These are phyloP conservation scores for Agapanthus africanus DNA, from an alignment of 106 monocot species.

Conservation along the genomic window DNA sequence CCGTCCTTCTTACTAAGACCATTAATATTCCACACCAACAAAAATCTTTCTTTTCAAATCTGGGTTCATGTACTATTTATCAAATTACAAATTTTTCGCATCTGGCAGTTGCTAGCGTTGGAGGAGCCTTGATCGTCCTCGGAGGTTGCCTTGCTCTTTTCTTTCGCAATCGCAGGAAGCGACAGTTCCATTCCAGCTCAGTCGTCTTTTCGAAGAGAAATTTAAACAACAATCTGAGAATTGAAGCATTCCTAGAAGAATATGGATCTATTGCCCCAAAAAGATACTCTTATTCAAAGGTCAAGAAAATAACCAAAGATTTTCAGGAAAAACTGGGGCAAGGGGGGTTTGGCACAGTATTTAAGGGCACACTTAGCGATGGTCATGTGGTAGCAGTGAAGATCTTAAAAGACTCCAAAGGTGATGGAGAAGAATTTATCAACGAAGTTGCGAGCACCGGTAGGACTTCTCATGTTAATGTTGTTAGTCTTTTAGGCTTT, in stretches of 20 bases:
- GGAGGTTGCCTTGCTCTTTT: conserved; percentile 10
- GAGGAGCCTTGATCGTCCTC: conserved; percentile 8
- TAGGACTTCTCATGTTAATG: conserved; percentile 17
- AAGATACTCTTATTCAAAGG: conserved; percentile 12
- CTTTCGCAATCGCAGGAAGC: conserved; percentile 24
- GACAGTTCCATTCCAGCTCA: no score
- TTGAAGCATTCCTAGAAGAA: conserved; percentile 1
- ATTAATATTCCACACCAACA: neutral
- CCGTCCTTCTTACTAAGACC: neutral
- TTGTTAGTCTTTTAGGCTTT: conserved; percentile 13
- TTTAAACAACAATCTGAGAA: no score
- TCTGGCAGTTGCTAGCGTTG: conserved; percentile 3
- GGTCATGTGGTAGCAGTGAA: conserved; percentile 19
- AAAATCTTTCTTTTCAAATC: neutral
- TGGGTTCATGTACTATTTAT: neutral
- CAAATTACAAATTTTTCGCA: neutral
- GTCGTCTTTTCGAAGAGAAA: no score
- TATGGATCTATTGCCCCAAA: conserved; percentile 1
- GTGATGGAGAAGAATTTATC: conserved; percentile 17
- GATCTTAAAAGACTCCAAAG: conserved; percentile 15
- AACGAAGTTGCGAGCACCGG: conserved; percentile 21
- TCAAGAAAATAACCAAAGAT: conserved; percentile 16
- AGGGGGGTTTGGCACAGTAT: conserved; percentile 19
- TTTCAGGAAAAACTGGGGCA: conserved; percentile 20
- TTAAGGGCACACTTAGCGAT: conserved; percentile 12